Conservation (phyloP, 768 basidiomycete genomes). For the Macrolepiota dolichaula region DNA sequence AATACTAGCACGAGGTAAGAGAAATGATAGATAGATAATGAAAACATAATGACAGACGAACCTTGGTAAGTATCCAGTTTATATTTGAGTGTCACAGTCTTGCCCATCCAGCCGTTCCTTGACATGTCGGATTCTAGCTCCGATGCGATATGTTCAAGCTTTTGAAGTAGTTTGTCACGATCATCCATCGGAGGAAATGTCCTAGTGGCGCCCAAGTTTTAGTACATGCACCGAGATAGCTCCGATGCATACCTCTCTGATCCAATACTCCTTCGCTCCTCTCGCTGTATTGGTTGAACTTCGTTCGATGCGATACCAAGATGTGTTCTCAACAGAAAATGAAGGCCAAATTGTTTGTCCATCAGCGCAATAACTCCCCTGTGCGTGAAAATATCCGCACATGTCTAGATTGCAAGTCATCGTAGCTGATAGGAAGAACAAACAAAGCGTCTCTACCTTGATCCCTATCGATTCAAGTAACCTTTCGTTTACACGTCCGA, state of each 20-base stretch:
- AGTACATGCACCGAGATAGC: background rate
- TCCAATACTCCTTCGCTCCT: slow-evolving; percentile 90
- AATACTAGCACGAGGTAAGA: slow-evolving; percentile 43
- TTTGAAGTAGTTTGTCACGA: slow-evolving; percentile 63
- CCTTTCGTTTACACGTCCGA: slow-evolving; percentile 89
- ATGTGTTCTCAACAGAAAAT: slow-evolving; percentile 72
- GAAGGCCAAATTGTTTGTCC: slow-evolving; percentile 84
- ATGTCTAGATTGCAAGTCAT: slow-evolving; percentile 52
- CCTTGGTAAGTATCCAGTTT: slow-evolving; percentile 91
- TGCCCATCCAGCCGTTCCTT: slow-evolving; percentile 77
- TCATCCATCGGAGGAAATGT: slow-evolving; percentile 30
- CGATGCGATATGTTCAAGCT: slow-evolving; percentile 76
- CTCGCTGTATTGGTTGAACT: slow-evolving; percentile 71
- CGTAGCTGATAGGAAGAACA: slow-evolving; percentile 1
- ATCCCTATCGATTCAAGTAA: slow-evolving; percentile 85
- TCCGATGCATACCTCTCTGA: slow-evolving; percentile 53
- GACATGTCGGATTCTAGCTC: slow-evolving; percentile 83
- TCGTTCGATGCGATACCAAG: slow-evolving; percentile 86
- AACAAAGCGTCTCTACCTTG: slow-evolving; percentile 45
- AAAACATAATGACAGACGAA: slow-evolving; percentile 18
- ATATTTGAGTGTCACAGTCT: slow-evolving; percentile 88
- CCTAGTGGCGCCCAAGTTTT: background rate
- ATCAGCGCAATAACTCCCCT: slow-evolving; percentile 74
- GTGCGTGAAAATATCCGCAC: slow-evolving; percentile 82
- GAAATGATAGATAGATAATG: background rate